Evolutionary conservation across 306 rosid genomes (phyloP), one percentile per base, ranked within the genome.

Genomic region (Cicer judaicum): DNA sequence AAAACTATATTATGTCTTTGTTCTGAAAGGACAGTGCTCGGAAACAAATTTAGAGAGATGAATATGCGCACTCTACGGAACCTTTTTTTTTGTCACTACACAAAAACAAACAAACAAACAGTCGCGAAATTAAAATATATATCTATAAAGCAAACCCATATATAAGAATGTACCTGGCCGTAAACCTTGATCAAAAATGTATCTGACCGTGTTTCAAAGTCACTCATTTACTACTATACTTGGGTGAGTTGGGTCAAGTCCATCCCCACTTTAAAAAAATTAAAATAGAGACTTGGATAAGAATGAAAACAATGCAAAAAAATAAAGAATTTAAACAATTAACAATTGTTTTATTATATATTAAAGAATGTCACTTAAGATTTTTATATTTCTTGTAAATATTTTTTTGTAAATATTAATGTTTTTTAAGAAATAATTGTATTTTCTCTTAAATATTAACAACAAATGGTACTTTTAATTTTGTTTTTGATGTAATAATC

Each of bases 131-230:
- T 43, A 54, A 43, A 43, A 52, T 71, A 44, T 63, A 42, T 63
- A 42, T 6, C 66, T 48, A 34, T 57, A 44, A 80, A 64, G 61
- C 55, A 10, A 69, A 67, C 34, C 53, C 9, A 68, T 21, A 21
- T 21, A 21, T 18, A 21, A 67, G 9, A n/a, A 75, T 79, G 89
- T 54, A 88, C 59, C 64, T 88, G 74, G 72, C 42, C 73, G 13
- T 42, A 43, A 71, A 56, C 75, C 5, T 14, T 46, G 19, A 57
- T 15, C 54, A 62, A 16, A 75, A 75, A 69, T 81, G 81, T 59
- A 73, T 72, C 75, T 78, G 48, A 16, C 66, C 49, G 41, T 42
- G 70, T 79, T 80, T 72, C 47, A 1, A 24, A 18, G 60, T 76
- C 42, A 76, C 3, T 36, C n/a, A 7, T 18, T 5, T 10, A 15